A percentile compares a stretch with the other conserved stretches of the same genome.
phyloP scores from a whole-genome alignment of 176 grass and related monocot species.

The Rhynchospora pubera region DNA sequence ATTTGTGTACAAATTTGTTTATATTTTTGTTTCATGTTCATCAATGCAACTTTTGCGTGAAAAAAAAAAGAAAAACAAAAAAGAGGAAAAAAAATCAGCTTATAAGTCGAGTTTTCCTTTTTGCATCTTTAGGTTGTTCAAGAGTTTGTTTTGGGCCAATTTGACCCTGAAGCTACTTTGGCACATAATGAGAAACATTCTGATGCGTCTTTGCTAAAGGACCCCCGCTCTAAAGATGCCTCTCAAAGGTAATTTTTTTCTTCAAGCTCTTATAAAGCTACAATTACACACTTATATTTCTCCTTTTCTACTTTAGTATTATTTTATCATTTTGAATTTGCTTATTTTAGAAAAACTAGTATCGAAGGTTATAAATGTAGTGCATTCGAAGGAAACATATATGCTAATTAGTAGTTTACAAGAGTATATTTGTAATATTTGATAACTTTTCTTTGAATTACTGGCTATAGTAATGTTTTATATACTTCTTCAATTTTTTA shows the following conservation, averaged over 20 bases:
- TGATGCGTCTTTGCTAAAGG: slow-evolving; percentile 37
- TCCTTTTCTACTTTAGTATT: neutral
- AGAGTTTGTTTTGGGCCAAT: slow-evolving; percentile 91
- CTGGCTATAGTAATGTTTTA: neutral
- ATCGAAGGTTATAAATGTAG: neutral
- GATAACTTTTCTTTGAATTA: neutral
- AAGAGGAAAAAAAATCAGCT: neutral
- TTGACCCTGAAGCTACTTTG: slow-evolving; percentile 58
- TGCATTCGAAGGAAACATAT: neutral
- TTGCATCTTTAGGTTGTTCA: slow-evolving; percentile 51
- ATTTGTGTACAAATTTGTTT: neutral
- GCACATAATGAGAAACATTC: slow-evolving; percentile 56
- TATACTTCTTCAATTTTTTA: slow-evolving; percentile 8
- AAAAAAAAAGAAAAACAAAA: neutral
- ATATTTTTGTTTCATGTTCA: neutral
- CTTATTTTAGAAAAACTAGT: neutral
- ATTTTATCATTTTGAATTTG: neutral
- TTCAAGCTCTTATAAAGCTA: neutral
- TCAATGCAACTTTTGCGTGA: neutral
- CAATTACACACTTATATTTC: neutral
- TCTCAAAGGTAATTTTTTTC: slow-evolving; percentile 51
- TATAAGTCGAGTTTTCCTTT: neutral
- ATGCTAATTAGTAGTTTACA: neutral
- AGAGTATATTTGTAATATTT: slow-evolving; percentile 16
- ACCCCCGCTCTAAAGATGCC: slow-evolving; percentile 47